phyloP scores from a whole-genome alignment of 768 basidiomycete species.

The Hortiboletus campestris region DNA sequence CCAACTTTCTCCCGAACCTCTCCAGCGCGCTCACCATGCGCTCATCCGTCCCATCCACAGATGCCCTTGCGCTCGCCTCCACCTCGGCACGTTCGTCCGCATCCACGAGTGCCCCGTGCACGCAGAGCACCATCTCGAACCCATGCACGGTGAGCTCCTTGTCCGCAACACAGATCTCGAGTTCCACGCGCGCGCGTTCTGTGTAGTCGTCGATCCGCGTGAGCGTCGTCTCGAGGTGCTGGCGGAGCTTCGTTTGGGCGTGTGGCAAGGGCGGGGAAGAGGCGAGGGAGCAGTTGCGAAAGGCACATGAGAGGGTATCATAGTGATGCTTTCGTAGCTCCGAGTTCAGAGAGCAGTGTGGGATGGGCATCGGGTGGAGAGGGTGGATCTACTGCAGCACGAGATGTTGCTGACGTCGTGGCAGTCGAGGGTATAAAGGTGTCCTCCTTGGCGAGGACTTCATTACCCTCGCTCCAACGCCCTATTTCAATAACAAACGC shows the following conservation, averaged over 20 bases:
- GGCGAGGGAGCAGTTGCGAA: conserved; percentile 63
- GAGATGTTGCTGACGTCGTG: neutral
- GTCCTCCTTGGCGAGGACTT: neutral
- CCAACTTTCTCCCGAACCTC: conserved; percentile 57
- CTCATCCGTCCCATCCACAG: conserved; percentile 19
- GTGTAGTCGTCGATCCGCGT: conserved; percentile 68
- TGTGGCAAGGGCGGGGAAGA: conserved; percentile 4
- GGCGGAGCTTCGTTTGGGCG: neutral
- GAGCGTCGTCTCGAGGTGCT: conserved; percentile 49
- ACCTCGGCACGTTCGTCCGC: conserved; percentile 36
- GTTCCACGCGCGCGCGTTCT: conserved; percentile 78
- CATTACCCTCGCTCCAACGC: conserved; percentile 70
- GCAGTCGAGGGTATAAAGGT: neutral
- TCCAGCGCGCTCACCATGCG: conserved; percentile 38
- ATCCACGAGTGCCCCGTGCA: conserved; percentile 46
- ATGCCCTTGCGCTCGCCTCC: conserved; percentile 49
- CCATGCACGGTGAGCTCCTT: conserved; percentile 64
- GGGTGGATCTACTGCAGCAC: no score
- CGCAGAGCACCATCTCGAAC: conserved; percentile 63
- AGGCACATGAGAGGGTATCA: conserved; percentile 56
- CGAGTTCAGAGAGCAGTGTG: conserved; percentile 48
- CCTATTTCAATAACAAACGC: conserved; percentile 81
- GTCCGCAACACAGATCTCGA: conserved; percentile 77
- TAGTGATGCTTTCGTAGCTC: conserved; percentile 51
- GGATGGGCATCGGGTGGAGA: neutral